Evolutionary conservation across 163 green algal genomes (phyloP), one percentile per base, ranked within the genome.

Genomic region (Volvox carteri): DNA sequence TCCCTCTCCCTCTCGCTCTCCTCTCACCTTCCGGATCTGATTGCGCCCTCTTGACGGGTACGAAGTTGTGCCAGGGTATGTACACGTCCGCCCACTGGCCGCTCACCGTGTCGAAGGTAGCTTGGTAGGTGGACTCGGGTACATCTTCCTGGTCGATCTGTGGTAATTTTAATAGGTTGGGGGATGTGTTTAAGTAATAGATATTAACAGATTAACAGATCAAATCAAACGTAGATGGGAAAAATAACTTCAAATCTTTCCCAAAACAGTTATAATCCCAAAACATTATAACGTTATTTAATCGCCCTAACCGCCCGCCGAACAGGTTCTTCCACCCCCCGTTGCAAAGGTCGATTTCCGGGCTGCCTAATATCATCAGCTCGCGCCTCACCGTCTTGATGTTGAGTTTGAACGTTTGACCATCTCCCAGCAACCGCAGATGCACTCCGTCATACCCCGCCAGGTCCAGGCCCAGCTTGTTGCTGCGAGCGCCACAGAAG

Each of bases 351-450:
- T n/a, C n/a, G n/a, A n/a, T n/a, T n/a, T n/a, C n/a, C n/a, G n/a
- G n/a, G n/a, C n/a, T n/a, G n/a, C n/a, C n/a, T n/a, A n/a, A n/a
- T n/a, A n/a, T n/a, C n/a, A n/a, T n/a, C n/a, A n/a, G n/a, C 54
- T 65, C 5, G 5, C 25, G 25, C 54, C 90, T 70, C 80, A 94
- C 90, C 86, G 96, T 98, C 90, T 98, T 98, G 76, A 98, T 94
- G 94, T 98, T 98, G 62, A 98, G 80, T 91, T 99, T 99, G 92
- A 96, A 98, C 33, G 93, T 98, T 74, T 96, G 91, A 33, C 96
- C 96, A 52, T 96, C 94, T 0, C 95, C 96, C 85, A 95, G 93
- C 9, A 98, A 93, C 4, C 94, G 80, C 81, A 99, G 80, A 19
- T 81, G 39, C 25, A 99, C 88, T 39, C 97, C 97, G 87, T 98